Conservation (phyloP, 2,329 filamentous ascomycete species). For the Sporothrix schenckii region DNA sequence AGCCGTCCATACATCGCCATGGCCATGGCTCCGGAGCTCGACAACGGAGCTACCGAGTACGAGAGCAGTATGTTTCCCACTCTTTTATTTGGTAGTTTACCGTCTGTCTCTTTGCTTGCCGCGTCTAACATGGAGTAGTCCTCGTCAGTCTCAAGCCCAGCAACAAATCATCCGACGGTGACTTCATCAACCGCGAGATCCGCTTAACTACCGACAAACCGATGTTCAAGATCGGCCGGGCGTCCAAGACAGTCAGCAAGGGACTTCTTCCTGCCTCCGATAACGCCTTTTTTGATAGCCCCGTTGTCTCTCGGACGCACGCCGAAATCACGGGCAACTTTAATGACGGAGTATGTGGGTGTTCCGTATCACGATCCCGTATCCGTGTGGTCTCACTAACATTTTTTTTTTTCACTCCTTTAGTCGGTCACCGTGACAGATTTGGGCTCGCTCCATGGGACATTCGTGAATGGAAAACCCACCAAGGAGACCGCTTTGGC, state of each 20-base stretch:
- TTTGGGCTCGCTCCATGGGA: slow-evolving; percentile 57
- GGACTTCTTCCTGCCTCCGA: slow-evolving; percentile 44
- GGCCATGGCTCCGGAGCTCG: slow-evolving; percentile 3
- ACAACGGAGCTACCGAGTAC: background rate
- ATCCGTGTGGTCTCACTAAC: background rate
- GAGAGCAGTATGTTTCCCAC: slow-evolving; percentile 13
- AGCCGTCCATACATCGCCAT: background rate
- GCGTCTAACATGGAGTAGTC: slow-evolving; percentile 34
- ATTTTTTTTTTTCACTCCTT: background rate
- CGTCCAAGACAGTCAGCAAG: slow-evolving; percentile 52
- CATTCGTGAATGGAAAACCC: slow-evolving; percentile 49
- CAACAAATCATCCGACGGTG: slow-evolving; percentile 29
- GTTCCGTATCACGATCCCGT: slow-evolving; percentile 13
- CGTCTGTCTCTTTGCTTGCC: background rate
- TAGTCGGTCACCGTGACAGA: slow-evolving; percentile 54
- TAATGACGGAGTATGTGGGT: slow-evolving; percentile 47
- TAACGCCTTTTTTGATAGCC: slow-evolving; percentile 71
- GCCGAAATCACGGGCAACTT: slow-evolving; percentile 56
- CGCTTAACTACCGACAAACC: slow-evolving; percentile 39
- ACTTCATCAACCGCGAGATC: slow-evolving; percentile 36
- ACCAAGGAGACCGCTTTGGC: slow-evolving; percentile 30
- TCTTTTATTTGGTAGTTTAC: background rate
- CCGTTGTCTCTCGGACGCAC: slow-evolving; percentile 72
- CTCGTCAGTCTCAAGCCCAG: slow-evolving; percentile 35
- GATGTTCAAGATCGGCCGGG: slow-evolving; percentile 47